Base-by-base conservation (phyloP, 2,329 filamentous ascomycete species). In the Alternaria atra region DNA sequence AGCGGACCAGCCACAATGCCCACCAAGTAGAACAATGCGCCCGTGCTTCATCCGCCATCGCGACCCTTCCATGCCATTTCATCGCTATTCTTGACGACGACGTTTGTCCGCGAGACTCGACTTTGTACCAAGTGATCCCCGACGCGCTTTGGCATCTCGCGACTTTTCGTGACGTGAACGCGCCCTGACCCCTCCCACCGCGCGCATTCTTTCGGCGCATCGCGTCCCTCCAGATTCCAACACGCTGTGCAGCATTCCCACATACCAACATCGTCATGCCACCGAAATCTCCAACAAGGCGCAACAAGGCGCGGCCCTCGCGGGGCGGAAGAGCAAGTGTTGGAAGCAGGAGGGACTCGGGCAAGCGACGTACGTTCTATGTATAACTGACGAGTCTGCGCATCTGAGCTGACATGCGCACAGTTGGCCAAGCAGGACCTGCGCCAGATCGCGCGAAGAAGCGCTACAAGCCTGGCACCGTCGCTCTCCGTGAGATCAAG, bases 401-500 rank as follows among this genome's bases (percentile, higher is more conserved):
- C 47, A 53, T 13, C 7, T 9, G 13, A 39, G 59, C 63, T 67
- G 57, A 67, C 57, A 8, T 15, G 5, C 12, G 40, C 39, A 25
- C 53, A 75, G 73, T 73, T 20, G 73, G 73, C 52, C 65, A 77
- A 37, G 73, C 68, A 61, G 78, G 72, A 13, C 72, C 76, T n/a
- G 69, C 76, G 9, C 76, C 75, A 4, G 58, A 70, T 27, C 72
- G 71, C 37, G 72, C 71, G n/a, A 75, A 74, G 60, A 71, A 71
- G 46, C 74, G 82, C 35, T 84, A 84, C 69, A 83, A 81, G 73
- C 79, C 79, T 71, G 88, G 88, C 87, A 97, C 95, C 80, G 91
- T 97, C 84, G 94, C 94, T 87, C 91, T 98, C 77, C 92, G 93
- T 88, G 95, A 99, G 86, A 99, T 99, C 77, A 91, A 94, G 87